Evolutionary conservation across 192 early-diverging fungal species (phyloP).

Genomic region (Coemansia sp.): DNA sequence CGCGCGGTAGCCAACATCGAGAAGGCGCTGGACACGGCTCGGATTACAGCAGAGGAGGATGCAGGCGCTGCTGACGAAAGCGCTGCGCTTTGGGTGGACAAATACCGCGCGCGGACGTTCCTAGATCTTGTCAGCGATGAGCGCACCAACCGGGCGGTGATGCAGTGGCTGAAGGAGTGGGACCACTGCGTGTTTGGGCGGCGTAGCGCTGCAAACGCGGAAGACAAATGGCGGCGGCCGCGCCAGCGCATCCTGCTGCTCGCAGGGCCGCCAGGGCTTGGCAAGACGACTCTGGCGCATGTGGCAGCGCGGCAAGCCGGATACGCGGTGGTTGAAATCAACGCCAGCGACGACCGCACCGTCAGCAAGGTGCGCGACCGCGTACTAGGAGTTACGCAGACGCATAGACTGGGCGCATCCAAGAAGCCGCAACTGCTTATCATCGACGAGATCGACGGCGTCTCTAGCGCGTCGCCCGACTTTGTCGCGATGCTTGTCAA

Average conservation of each 20-base stretch:
- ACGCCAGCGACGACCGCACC: conserved; percentile 97
- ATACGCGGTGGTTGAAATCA: conserved; percentile 90
- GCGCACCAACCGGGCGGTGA: conserved; percentile 81
- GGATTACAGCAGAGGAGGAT: too few relatives aligned
- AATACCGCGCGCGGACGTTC: conserved; percentile 79
- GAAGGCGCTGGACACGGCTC: conserved; percentile 20
- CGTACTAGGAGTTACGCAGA: conserved; percentile 74
- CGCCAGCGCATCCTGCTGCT: conserved; percentile 64
- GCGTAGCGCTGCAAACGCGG: background rate
- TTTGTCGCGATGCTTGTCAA: conserved; percentile 81
- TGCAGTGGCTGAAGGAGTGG: conserved; percentile 97
- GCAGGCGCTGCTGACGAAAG: conserved; percentile 15
- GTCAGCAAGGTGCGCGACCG: conserved; percentile 69
- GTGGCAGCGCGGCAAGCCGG: conserved; percentile 86
- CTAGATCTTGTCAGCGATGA: conserved; percentile 90
- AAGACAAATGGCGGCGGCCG: conserved; percentile 40
- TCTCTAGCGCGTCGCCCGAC: conserved; percentile 62
- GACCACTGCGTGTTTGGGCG: conserved; percentile 89
- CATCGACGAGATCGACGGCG: conserved; percentile 98
- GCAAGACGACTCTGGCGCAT: conserved; percentile 97
- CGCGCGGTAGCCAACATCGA: conserved; percentile 42
- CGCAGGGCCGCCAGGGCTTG: conserved; percentile 89
- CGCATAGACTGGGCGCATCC: conserved; percentile 62
- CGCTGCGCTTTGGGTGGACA: conserved; percentile 81
- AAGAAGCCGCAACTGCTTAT: conserved; percentile 79